Base-by-base conservation (phyloP, 768 basidiomycete species). In the Exidia glandulosa region DNA sequence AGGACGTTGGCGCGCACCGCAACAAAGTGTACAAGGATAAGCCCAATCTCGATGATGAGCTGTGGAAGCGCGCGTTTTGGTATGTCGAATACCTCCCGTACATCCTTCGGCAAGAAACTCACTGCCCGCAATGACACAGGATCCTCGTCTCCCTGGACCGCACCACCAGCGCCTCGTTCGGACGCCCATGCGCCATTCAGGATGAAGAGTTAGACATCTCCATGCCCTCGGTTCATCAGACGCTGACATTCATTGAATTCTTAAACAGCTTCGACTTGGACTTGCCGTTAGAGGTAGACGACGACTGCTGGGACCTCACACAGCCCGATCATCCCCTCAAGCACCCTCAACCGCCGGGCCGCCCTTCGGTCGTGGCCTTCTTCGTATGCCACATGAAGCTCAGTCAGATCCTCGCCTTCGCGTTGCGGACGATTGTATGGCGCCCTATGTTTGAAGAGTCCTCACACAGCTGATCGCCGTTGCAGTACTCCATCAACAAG, bases 181-280 rank as follows among this genome's bases (percentile, higher is more conserved):
- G 90, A 1, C 76, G 89, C n/a, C 84, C 86, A 2, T 81, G 84
- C 66, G 81, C 81, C 2, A 74, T 90, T 3, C 84, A 86, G 59
- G 88, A 90, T 63, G 87, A 87, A 68, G 88, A 88, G 83, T 84
- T 67, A 64, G 83, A 76, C 48, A 3, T 54, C 34, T 25, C 29
- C 27, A 61, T 41, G n/a, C 23, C 41, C n/a, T n/a, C 54, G n/a
- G 32, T 55, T 29, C 27, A 32, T 72, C 70, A 73, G 68, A 68
- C 56, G 65, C 76, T 27, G n/a, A 33, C 36, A 36, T 5, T 45
- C 36, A 50, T 30, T 60, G n/a, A n/a, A 59, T 25, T 9, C 4
- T 33, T n/a, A n/a, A n/a, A n/a, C n/a, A 89, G 87, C 65, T 85
- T 88, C 65, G 88, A 92, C 63, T 74, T 86, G 5, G 88, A 89